Conservation (phyloP, 2,329 filamentous ascomycete species). For the Dactylellina sp. region DNA sequence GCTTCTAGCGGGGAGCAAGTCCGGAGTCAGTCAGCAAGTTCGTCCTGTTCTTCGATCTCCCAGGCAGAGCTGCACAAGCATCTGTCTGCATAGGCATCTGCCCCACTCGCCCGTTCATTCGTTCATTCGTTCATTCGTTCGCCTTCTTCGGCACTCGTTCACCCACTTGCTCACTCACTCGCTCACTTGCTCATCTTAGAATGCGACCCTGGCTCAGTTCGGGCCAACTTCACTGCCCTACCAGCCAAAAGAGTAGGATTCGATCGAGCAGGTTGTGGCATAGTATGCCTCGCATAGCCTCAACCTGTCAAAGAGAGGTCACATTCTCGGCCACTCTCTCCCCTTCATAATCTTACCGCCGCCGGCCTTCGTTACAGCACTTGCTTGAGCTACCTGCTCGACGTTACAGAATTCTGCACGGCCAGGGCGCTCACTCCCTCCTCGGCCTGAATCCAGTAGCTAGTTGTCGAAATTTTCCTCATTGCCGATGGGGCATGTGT, state of each 20-base stretch:
- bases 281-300: conserved; percentile 54
- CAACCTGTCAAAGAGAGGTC: conserved; percentile 15
- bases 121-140: neutral
- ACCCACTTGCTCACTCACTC: neutral
- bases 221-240: conserved; percentile 14
- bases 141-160: neutral
- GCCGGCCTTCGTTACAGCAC: conserved; percentile 16
- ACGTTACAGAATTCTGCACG: conserved; percentile 24
- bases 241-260: conserved; percentile 56
- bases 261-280: neutral
- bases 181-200: too few species aligned
- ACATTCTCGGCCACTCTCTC: conserved; percentile 28
- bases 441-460: conserved; percentile 10
- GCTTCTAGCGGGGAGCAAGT: conserved; percentile 23
- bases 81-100: neutral
- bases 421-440: neutral
- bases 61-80: conserved; percentile 13
- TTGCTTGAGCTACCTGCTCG: neutral
- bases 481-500: conserved; percentile 32
- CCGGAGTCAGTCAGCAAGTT: neutral
- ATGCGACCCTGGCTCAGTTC: neutral
- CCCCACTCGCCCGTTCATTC: neutral
- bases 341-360: conserved; percentile 32
- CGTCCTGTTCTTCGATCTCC: too few species aligned
- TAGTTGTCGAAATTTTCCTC: neutral